phyloP scores from a whole-genome alignment of 2,329 filamentous ascomycete genomes.

The Pseudogymnoascus sp. region DNA sequence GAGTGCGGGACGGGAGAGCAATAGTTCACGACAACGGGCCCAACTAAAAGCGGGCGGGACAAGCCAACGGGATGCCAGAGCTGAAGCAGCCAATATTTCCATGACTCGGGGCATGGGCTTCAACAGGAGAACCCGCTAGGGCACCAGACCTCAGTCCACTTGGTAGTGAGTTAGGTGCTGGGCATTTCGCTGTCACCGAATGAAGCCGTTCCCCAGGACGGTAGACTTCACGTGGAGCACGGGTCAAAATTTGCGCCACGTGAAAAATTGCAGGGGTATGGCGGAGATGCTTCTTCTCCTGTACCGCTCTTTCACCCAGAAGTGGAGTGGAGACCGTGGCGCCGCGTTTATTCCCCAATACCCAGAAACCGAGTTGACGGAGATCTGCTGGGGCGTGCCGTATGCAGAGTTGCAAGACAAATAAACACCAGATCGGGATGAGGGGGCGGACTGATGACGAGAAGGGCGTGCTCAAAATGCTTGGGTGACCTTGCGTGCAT shows the following conservation, averaged over 20 bases:
- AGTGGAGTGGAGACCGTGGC: not conserved
- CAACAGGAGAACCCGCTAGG: not conserved
- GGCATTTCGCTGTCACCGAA: not conserved
- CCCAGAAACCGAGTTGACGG: not conserved
- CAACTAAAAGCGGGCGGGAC: slow-evolving; percentile 2
- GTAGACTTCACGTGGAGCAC: not conserved
- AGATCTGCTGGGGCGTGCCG: not conserved
- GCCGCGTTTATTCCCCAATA: not conserved
- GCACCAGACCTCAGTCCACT: not conserved
- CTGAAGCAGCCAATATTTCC: not conserved
- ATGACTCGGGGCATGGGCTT: not conserved
- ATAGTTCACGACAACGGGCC: not conserved
- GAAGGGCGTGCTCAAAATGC: not conserved
- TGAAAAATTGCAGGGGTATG: not conserved
- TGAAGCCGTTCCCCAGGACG: not conserved
- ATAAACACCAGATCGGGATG: not conserved
- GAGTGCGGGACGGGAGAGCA: not conserved
- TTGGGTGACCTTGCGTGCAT: not conserved
- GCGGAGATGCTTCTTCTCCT: not conserved
- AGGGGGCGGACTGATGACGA: not conserved
- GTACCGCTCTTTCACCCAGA: not conserved
- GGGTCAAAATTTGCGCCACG: not conserved
- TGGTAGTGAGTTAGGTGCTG: not conserved
- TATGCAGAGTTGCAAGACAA: not conserved
- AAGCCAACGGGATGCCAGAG: not conserved